Evolutionary conservation across 345 rosid genomes (phyloP).

Genomic region (Eucalyptus rudis): DNA sequence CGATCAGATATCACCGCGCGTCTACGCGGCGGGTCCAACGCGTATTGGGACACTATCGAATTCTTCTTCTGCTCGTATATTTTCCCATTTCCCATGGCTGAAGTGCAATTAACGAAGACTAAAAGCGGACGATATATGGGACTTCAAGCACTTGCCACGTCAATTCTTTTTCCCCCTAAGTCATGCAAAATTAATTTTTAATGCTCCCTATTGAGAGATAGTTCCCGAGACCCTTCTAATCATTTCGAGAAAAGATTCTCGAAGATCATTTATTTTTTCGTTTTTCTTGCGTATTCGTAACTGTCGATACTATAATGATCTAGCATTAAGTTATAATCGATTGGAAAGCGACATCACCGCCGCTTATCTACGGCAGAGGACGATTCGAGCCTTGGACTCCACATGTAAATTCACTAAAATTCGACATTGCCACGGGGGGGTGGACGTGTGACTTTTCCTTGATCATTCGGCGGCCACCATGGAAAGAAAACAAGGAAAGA

Average conservation of each 20-base stretch:
- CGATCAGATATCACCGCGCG: not conserved
- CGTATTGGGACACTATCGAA: not conserved
- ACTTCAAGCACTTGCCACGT: no score
- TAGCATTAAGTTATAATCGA: not conserved
- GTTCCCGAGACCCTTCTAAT: no score
- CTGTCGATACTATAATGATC: not conserved
- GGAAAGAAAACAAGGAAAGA: not conserved
- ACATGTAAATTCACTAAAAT: not conserved
- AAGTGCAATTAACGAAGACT: not conserved
- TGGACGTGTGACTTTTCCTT: not conserved
- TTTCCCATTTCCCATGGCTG: fast-evolving
- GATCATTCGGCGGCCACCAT: not conserved
- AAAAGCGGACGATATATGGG: no score
- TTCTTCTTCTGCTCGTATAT: not conserved
- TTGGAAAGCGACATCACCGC: not conserved
- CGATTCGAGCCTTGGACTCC: no score
- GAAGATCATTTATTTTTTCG: not conserved
- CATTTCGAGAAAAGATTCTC: no score
- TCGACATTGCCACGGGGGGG: not conserved
- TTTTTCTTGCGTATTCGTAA: not conserved
- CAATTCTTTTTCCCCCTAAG: no score
- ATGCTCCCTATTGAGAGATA: not conserved
- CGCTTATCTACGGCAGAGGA: not conserved
- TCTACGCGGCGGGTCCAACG: not conserved
- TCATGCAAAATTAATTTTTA: not conserved